Evolutionary conservation across 169 alveolate genomes (phyloP).

Genomic region (Cryptosporidium felis): DNA sequence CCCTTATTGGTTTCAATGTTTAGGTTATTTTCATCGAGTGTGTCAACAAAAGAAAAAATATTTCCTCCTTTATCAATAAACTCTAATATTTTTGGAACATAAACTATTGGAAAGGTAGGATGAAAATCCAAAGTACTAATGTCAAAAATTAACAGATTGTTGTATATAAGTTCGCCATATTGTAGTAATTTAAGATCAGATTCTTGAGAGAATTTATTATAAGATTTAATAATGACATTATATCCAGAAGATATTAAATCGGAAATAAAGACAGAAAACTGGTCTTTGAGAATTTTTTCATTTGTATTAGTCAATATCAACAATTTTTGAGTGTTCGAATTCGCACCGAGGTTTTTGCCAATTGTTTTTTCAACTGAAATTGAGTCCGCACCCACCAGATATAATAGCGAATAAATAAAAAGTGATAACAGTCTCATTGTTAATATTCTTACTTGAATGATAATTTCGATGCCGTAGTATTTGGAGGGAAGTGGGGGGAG

Average conservation of each 20-base stretch:
- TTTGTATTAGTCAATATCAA: constrained; percentile 36
- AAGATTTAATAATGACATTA: constrained; percentile 2
- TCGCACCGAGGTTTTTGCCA: background rate
- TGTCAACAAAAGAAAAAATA: constrained; percentile 24
- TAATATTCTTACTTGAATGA: constrained; percentile 30
- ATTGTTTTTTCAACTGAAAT: constrained; percentile 9
- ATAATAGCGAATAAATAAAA: background rate
- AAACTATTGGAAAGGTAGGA: constrained; percentile 15
- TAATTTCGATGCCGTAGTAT: background rate
- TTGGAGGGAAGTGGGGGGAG: constrained; percentile 66
- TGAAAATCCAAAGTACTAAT: background rate
- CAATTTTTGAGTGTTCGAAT: background rate
- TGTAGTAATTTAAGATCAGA: background rate
- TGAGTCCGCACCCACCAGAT: background rate
- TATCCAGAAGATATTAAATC: constrained; percentile 16
- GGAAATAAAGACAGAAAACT: constrained; percentile 12
- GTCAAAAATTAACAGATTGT: constrained; percentile 33
- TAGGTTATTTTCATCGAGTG: background rate
- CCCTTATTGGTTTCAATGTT: background rate
- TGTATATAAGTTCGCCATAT: constrained; percentile 13
- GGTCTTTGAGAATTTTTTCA: background rate
- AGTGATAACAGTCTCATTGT: background rate
- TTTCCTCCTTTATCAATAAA: constrained; percentile 46
- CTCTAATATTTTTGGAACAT: constrained; percentile 1
- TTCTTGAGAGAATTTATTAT: background rate